A percentile compares a stretch with the other conserved stretches of the same genome.
Evolutionary conservation across 2,329 filamentous ascomycete genomes (phyloP).

Genomic region (Ophiostoma sp.): DNA sequence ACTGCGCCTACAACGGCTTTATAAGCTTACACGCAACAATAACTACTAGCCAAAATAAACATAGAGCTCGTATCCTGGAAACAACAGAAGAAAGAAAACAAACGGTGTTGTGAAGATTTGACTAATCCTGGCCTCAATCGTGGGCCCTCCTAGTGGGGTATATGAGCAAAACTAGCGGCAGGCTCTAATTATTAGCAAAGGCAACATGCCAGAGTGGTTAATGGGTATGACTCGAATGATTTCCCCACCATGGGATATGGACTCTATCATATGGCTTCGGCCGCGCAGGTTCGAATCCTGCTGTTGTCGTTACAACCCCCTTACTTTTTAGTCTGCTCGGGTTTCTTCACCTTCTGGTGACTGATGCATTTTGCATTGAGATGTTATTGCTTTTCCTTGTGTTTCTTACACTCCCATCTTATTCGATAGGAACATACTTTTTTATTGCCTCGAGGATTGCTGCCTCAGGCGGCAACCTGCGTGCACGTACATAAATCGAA

Average conservation of each 20-base stretch:
- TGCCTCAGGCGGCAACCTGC: too few relatives aligned
- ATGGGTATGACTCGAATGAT: slow-evolving; percentile 14
- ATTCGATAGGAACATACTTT: too few relatives aligned
- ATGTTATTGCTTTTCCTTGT: too few relatives aligned
- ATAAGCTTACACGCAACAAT: too few relatives aligned
- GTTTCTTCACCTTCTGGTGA: background rate
- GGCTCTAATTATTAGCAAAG: background rate
- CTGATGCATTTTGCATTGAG: background rate
- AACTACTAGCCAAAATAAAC: too few relatives aligned
- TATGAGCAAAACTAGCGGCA: background rate
- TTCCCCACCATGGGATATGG: background rate
- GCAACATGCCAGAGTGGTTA: slow-evolving; percentile 16
- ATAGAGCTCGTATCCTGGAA: background rate
- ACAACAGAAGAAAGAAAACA: background rate
- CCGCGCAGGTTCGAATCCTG: slow-evolving; percentile 15
- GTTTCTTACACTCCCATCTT: too few relatives aligned
- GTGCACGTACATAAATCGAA: too few relatives aligned
- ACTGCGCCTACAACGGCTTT: too few relatives aligned
- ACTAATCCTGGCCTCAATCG: background rate
- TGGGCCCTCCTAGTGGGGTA: background rate
- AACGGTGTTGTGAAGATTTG: background rate
- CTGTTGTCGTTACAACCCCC: slow-evolving; percentile 12
- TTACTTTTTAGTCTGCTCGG: background rate
- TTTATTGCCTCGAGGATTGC: too few relatives aligned
- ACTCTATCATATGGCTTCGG: slow-evolving; percentile 14